A percentile compares a stretch with the other conserved stretches of the same genome.
These are phyloP conservation scores for Cutaneotrichosporon curvatum DNA, from an alignment of 1,284 basidiomycete species.

Conservation along the genomic window DNA sequence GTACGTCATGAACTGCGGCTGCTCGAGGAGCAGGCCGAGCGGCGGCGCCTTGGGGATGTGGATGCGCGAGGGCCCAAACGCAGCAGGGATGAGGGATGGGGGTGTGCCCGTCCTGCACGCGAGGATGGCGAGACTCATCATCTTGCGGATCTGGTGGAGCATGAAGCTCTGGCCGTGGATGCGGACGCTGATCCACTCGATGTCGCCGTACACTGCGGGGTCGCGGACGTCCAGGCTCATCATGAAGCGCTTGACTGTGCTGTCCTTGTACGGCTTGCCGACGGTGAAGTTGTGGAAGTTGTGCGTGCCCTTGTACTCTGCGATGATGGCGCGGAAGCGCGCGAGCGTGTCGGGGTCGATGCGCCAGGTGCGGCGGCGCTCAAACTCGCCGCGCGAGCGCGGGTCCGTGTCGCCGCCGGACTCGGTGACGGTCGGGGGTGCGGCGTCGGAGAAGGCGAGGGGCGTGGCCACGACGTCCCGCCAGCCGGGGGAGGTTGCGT, in stretches of 20 bases:
- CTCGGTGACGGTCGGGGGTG: constrained; percentile 40
- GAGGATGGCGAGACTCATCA: constrained; percentile 84
- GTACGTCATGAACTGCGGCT: constrained; percentile 63
- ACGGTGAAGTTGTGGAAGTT: constrained; percentile 99
- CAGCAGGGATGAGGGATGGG: constrained; percentile 58
- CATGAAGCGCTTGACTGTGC: constrained; percentile 75
- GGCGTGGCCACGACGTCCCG: constrained; percentile 29
- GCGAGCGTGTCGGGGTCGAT: constrained; percentile 54
- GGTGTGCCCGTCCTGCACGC: constrained; percentile 69
- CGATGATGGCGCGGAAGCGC: constrained; percentile 54
- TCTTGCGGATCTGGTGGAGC: constrained; percentile 95
- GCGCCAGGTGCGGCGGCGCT: constrained; percentile 56
- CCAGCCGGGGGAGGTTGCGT: constrained; percentile 38
- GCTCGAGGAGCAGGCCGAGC: constrained; percentile 86
- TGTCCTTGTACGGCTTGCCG: constrained; percentile 73
- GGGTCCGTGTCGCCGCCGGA: constrained; percentile 38
- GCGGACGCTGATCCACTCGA: constrained; percentile 90
- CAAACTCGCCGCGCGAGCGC: constrained; percentile 33
- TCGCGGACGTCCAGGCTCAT: constrained; percentile 72
- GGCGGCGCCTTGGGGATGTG: constrained; percentile 95
- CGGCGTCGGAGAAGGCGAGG: constrained; percentile 37
- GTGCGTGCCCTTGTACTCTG: constrained; percentile 61
- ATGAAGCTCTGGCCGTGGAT: constrained; percentile 99
- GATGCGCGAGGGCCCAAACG: constrained; percentile 61
- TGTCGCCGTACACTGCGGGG: constrained; percentile 75